Base-by-base conservation (phyloP, 305 asterid species). In the Fraxinus ornus region DNA sequence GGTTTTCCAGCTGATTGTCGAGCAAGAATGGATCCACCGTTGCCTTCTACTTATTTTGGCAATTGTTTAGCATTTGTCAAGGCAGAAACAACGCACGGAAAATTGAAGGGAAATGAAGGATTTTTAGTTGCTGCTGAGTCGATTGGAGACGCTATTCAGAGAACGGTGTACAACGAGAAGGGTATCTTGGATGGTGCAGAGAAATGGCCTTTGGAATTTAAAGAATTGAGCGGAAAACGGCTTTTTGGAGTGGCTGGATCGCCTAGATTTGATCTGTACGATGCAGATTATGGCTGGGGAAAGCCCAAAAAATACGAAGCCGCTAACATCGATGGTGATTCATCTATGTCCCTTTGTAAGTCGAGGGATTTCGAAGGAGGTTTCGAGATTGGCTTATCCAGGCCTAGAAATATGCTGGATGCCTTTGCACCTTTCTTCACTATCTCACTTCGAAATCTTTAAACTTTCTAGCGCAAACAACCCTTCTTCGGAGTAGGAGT, bases 211-310 rank as follows among this genome's bases (percentile, higher is more conserved):
- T 0, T 52, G 26, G 75, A 72, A 13, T 21, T 71, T 30, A 55
- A 1, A 9, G 66, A 2, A 7, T 39, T 81, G 15, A 28, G 21
- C 8, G 60, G 78, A 22, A 77, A 71, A 3, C 60, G 86, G 35
- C 7, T 49, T 22, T 15, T 82, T n/a, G 79, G 77, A 2, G 85
- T 84, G 47, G 83, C 86, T 10, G 85, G 88, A 36, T 84, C 85
- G 2, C 86, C 85, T 0, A 82, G 81, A 35, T 85, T 77, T n/a
- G 77, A 71, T n/a, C 77, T 44, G 49, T 82, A 85, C 28, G 78
- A 78, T 60, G 60, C 78, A 39, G 88, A 87, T 81, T 87, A 24
- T 21, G 90, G 90, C 24, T 87, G 81, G 81, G 88, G 88, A 13
- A 78, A 36, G 78, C 73, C 85, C 4, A 68, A 62, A 32, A 84